These are phyloP conservation scores for Durusdinium trenchii DNA, from an alignment of 73 alveolate species.

Conservation along the genomic window DNA sequence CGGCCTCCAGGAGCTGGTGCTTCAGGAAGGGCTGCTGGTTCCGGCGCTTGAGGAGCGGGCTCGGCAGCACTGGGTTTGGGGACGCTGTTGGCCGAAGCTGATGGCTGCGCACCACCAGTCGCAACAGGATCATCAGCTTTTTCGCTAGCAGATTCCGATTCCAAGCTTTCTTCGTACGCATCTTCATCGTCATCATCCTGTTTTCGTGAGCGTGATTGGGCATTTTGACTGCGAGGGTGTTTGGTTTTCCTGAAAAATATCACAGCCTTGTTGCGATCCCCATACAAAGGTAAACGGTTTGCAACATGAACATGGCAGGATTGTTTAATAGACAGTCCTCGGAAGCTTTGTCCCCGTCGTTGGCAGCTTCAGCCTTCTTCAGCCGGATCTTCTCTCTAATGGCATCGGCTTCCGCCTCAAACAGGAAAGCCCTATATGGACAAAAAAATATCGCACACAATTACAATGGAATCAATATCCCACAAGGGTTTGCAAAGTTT, in stretches of 20 bases:
- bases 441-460: not conserved
- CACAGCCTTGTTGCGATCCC: not conserved
- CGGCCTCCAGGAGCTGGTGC: not conserved
- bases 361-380: not conserved
- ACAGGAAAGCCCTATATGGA: not conserved
- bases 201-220: not conserved
- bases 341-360: not conserved
- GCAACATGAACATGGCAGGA: not conserved
- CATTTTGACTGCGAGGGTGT: not conserved
- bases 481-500: not conserved
- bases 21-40: not conserved
- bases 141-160: not conserved
- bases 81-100: not conserved
- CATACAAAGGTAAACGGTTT: not conserved
- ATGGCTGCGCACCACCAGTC: not conserved
- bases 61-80: not conserved
- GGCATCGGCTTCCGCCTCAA: not conserved
- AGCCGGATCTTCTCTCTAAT: not conserved
- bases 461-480: not conserved
- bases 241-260: not conserved
- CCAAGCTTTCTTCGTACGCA: not conserved
- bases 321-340: not conserved
- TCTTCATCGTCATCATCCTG: not conserved
- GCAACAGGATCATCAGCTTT: not conserved
- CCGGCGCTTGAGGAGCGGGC: not conserved